phyloP scores from a whole-genome alignment of 2,329 filamentous ascomycete species.

The Sporothrix protearum region DNA sequence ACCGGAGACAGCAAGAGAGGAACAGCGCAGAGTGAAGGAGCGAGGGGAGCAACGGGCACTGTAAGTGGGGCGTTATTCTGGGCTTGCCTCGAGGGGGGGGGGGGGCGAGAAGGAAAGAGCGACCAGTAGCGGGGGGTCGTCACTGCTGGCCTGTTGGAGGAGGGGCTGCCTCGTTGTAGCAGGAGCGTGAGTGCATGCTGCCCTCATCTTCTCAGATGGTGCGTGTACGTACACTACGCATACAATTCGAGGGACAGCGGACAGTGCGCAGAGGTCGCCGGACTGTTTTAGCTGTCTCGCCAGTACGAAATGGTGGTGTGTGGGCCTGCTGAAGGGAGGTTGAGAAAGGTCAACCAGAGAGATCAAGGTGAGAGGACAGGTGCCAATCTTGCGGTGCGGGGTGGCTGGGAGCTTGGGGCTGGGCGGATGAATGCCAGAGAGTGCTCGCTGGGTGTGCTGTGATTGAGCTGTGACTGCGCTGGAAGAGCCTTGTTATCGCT shows the following conservation, averaged over 20 bases:
- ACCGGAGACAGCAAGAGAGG: conserved; percentile 31
- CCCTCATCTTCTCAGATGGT: too few species aligned
- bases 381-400: neutral
- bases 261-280: conserved; percentile 6
- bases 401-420: conserved; percentile 4
- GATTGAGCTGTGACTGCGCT: neutral
- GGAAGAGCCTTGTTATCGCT: neutral
- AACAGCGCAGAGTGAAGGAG: conserved; percentile 25
- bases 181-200: too few species aligned
- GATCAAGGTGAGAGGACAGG: neutral
- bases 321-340: conserved; percentile 16
- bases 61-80: conserved; percentile 3
- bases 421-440: conserved; percentile 7
- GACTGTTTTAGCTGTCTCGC: neutral
- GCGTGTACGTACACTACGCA: too few species aligned
- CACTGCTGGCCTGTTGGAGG: conserved; percentile 8
- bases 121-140: neutral
- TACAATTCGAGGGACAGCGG: neutral
- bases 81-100: neutral
- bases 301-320: conserved; percentile 4
- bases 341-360: neutral
- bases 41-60: conserved; percentile 28
- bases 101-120: conserved; percentile 4
- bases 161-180: conserved; percentile 18
- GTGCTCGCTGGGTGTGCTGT: neutral